These are phyloP conservation scores for Globisporangium canariense DNA, from an alignment of 352 stramenopile genomes.

Conservation along the genomic window DNA sequence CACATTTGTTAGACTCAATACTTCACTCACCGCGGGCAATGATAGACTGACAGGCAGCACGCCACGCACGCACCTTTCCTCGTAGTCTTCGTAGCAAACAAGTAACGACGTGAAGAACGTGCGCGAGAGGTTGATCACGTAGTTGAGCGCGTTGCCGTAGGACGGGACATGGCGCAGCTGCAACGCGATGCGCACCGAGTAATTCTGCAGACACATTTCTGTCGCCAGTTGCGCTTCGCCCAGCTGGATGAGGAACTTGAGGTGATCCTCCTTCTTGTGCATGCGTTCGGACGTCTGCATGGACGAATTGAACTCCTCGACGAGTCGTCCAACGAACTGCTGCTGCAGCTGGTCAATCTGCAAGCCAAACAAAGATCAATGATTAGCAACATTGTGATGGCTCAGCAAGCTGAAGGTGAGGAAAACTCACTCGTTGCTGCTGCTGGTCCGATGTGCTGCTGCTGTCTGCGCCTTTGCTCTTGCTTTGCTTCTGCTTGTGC, in stretches of 20 bases:
- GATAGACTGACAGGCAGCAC: neutral
- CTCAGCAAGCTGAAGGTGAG: neutral
- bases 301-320: slow-evolving; percentile 75
- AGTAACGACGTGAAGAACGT: slow-evolving; percentile 86
- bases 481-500: slow-evolving; percentile 32
- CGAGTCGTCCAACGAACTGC: slow-evolving; percentile 52
- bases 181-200: slow-evolving; percentile 70
- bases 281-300: slow-evolving; percentile 78
- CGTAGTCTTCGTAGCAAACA: slow-evolving; percentile 80
- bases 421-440: slow-evolving; percentile 33
- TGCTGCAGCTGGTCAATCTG: slow-evolving; percentile 52
- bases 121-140: slow-evolving; percentile 78
- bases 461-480: slow-evolving; percentile 33
- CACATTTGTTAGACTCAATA: neutral
- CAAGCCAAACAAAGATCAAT: neutral
- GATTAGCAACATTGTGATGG: neutral
- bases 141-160: slow-evolving; percentile 71
- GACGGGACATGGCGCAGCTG: slow-evolving; percentile 74
- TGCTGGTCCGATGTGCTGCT: slow-evolving; percentile 37
- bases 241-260: slow-evolving; percentile 71
- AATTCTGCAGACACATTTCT: slow-evolving; percentile 82
- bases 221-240: slow-evolving; percentile 62
- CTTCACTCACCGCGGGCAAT: neutral
- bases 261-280: slow-evolving; percentile 81
- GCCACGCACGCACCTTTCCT: slow-evolving; percentile 43